Conservation (phyloP, 2,329 filamentous ascomycete species). For the Nothophoma quercina region DNA sequence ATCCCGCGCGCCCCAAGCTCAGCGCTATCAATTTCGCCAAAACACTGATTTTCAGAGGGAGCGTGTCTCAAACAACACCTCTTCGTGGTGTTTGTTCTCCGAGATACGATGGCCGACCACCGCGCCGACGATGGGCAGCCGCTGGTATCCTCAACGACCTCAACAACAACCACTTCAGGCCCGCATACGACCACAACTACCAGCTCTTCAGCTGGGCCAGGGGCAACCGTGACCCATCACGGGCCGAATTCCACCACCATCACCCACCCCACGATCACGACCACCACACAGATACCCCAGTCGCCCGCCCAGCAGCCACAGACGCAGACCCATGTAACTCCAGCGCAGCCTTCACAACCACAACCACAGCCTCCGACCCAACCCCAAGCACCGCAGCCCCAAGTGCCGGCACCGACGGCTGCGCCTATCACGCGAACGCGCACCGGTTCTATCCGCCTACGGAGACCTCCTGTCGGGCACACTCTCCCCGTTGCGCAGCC, state of each 20-base stretch:
- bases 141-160: conserved; percentile 25
- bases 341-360: not conserved
- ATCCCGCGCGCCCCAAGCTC: conserved; percentile 18
- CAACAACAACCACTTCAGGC: conserved; percentile 40
- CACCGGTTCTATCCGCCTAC: conserved; percentile 40
- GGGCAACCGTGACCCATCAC: conserved; percentile 30
- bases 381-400: conserved; percentile 5
- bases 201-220: conserved; percentile 26
- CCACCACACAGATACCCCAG: conserved; percentile 28
- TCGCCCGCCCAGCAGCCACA: not conserved
- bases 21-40: conserved; percentile 16
- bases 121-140: conserved; percentile 17
- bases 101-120: conserved; percentile 23
- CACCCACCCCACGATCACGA: conserved; percentile 41
- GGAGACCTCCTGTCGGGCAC: conserved; percentile 25
- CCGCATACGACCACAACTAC: conserved; percentile 42
- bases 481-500: conserved; percentile 8
- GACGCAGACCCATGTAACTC: not conserved
- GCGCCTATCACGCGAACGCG: conserved; percentile 20
- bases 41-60: conserved; percentile 10
- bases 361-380: conserved; percentile 1
- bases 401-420: conserved; percentile 19
- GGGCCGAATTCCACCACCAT: conserved; percentile 36
- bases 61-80: conserved; percentile 10
- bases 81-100: conserved; percentile 5